Conservation (phyloP, 371 early-diverging fungal genomes). For the Saksenaea vasiformis region DNA sequence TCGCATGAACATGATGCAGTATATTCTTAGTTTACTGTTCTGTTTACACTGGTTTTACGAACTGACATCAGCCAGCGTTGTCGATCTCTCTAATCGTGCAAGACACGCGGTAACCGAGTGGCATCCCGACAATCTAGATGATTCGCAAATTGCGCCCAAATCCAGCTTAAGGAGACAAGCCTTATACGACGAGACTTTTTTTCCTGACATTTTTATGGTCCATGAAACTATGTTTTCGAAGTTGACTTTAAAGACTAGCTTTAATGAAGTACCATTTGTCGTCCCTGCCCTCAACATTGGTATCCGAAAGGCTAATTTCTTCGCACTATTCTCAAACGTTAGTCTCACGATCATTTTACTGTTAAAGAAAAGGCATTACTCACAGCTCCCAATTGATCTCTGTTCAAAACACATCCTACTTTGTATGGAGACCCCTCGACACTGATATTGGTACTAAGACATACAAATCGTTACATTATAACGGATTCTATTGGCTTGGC, state of each 20-base stretch:
- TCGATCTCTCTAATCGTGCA: no score
- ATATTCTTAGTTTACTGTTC: no score
- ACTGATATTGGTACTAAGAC: conserved; percentile 34
- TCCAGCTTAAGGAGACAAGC: no score
- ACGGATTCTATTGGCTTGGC: neutral
- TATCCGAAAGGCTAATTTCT: neutral
- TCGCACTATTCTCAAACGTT: neutral
- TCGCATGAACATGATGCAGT: no score
- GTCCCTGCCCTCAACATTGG: conserved; percentile 12
- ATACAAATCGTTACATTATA: neutral
- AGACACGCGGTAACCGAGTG: no score
- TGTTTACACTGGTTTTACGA: neutral
- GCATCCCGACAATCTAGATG: no score
- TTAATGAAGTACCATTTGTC: conserved; percentile 42
- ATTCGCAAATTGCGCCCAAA: no score
- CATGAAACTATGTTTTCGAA: neutral
- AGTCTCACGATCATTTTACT: neutral
- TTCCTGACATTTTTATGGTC: conserved; percentile 15
- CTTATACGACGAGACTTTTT: neutral
- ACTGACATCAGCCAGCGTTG: neutral
- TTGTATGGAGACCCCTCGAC: conserved; percentile 34
- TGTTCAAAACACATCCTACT: conserved; percentile 9
- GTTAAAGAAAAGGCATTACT: neutral
- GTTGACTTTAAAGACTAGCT: conserved; percentile 21
- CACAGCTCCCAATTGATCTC: neutral